Percentiles rank a stretch among this genome's conserved stretches.
phyloP scores from a whole-genome alignment of 495 filamentous ascomycete genomes.

The Penicillium herquei region DNA sequence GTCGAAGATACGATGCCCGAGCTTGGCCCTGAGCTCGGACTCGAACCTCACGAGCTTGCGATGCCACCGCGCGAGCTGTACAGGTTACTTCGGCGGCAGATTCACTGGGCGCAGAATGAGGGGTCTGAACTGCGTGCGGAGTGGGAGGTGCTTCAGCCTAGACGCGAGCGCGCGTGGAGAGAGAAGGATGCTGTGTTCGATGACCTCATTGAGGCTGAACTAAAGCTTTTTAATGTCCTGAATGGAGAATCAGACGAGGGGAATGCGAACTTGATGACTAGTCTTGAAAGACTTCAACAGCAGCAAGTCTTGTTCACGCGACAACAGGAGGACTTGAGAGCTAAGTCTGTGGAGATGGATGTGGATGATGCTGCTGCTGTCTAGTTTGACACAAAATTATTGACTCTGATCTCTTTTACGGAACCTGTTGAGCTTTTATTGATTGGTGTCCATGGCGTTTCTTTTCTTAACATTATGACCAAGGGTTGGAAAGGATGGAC shows the following conservation, averaged over 20 bases:
- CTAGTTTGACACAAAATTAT: background rate
- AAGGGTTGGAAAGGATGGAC: background rate
- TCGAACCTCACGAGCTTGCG: constrained; percentile 68
- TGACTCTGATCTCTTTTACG: no score
- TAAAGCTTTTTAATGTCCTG: constrained; percentile 41
- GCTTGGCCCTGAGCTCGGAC: constrained; percentile 43
- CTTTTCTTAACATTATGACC: background rate
- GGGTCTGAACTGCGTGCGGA: constrained; percentile 58
- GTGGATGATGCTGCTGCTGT: constrained; percentile 7
- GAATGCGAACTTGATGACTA: constrained; percentile 17
- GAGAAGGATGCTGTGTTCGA: constrained; percentile 74
- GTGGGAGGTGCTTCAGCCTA: constrained; percentile 61
- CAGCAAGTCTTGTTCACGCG: constrained; percentile 24
- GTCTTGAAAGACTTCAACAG: constrained; percentile 27
- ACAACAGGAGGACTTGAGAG: constrained; percentile 24
- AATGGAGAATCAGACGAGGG: constrained; percentile 19
- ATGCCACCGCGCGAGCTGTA: constrained; percentile 69
- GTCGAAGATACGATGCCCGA: constrained; percentile 45
- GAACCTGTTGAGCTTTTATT: background rate
- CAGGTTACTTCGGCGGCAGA: constrained; percentile 70
- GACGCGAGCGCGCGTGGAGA: constrained; percentile 74
- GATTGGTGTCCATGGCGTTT: background rate
- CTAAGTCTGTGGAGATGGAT: constrained; percentile 14
- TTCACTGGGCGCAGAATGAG: constrained; percentile 79
- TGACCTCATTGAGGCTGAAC: constrained; percentile 57